These are phyloP conservation scores for Elaeagnus macrophylla DNA, from an alignment of 306 rosid species.

Conservation along the genomic window DNA sequence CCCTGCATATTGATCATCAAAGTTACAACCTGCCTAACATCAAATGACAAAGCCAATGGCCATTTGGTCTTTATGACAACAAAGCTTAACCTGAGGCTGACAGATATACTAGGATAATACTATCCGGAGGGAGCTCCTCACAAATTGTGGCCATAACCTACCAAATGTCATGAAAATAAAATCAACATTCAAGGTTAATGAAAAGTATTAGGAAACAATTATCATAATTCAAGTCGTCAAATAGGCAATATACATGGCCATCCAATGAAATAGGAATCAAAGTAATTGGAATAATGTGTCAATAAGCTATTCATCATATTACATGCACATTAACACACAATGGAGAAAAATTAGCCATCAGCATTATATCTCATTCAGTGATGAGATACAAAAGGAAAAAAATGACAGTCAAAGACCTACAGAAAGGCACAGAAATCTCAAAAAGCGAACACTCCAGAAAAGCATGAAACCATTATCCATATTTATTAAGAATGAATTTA, in stretches of 20 bases:
- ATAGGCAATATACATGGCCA: too few relatives aligned
- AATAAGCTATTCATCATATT: too few relatives aligned
- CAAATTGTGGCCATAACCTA: constrained; percentile 96
- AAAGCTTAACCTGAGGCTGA: constrained; percentile 75
- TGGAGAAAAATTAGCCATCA: too few relatives aligned
- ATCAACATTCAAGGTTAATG: constrained; percentile 18
- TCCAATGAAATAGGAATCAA: too few relatives aligned
- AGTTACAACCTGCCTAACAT: constrained; percentile 38
- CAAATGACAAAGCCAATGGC: constrained; percentile 15
- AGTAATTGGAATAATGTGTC: too few relatives aligned
- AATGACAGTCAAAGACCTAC: too few relatives aligned
- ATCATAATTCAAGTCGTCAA: too few relatives aligned
- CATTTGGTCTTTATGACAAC: constrained; percentile 14
- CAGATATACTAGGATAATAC: constrained; percentile 71
- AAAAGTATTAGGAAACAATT: background rate
- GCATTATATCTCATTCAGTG: too few relatives aligned
- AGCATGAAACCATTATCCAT: background rate
- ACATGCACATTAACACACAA: too few relatives aligned
- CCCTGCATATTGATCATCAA: constrained; percentile 49
- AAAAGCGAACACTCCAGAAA: too few relatives aligned
- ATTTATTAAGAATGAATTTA: background rate
- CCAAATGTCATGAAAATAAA: constrained; percentile 19
- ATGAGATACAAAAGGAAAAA: too few relatives aligned
- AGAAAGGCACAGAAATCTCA: too few relatives aligned
- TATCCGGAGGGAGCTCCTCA: constrained; percentile 85